Percentiles rank a stretch among this genome's conserved stretches.
Evolutionary conservation across 2,329 filamentous ascomycete species (phyloP).

Genomic region (Davidsoniella virescens): DNA sequence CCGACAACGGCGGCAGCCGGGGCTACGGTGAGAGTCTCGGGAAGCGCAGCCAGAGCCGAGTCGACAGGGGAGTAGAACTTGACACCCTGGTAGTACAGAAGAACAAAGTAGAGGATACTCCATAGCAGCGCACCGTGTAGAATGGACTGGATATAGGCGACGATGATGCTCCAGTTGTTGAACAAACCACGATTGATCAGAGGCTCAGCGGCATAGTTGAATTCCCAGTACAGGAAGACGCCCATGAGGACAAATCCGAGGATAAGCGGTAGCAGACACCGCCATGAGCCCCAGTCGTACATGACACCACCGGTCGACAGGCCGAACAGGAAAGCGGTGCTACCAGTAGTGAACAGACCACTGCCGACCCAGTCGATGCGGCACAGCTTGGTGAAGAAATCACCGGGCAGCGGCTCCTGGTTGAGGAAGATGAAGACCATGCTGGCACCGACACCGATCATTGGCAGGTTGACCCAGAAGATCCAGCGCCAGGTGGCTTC

Average conservation of each 20-base stretch:
- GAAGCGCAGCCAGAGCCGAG: conserved; percentile 39
- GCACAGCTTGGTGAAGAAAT: conserved; percentile 14
- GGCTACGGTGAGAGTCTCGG: conserved; percentile 46
- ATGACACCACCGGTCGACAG: conserved; percentile 42
- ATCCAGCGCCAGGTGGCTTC: conserved; percentile 21
- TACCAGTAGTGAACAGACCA: conserved; percentile 41
- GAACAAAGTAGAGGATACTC: conserved; percentile 37
- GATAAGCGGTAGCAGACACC: conserved; percentile 43
- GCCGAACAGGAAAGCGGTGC: conserved; percentile 32
- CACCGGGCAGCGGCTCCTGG: conserved; percentile 15
- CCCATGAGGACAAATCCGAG: conserved; percentile 35
- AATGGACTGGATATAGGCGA: conserved; percentile 34
- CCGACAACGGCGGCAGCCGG: conserved; percentile 42
- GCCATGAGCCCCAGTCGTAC: conserved; percentile 47
- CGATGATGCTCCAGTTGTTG: conserved; percentile 30
- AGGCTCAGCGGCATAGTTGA: conserved; percentile 31
- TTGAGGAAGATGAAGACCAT: conserved; percentile 18
- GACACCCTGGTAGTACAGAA: conserved; percentile 33
- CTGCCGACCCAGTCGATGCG: conserved; percentile 47
- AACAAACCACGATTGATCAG: conserved; percentile 30
- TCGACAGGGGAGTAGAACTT: conserved; percentile 36
- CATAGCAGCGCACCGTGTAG: conserved; percentile 41
- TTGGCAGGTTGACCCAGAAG: conserved; percentile 22
- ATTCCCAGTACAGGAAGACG: conserved; percentile 38
- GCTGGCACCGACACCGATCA: conserved; percentile 17